These are phyloP conservation scores for Penicillium manginii DNA, from an alignment of 495 filamentous ascomycete genomes.

Conservation along the genomic window DNA sequence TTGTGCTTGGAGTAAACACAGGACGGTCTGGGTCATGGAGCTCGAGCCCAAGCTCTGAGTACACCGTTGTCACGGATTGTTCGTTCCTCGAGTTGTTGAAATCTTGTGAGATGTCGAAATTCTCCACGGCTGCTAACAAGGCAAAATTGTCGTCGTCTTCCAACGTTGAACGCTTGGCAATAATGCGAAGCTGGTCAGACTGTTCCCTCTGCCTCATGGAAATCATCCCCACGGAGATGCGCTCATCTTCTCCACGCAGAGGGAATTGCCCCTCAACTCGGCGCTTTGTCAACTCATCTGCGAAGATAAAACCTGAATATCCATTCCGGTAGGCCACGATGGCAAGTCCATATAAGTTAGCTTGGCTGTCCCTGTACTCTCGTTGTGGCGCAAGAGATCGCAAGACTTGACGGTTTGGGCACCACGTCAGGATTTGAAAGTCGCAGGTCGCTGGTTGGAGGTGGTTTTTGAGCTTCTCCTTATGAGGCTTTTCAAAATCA, in stretches of 20 bases:
- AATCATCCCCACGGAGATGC: conserved; percentile 11
- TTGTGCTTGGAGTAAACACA: conserved; percentile 3
- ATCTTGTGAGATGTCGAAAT: conserved; percentile 4
- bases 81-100: neutral
- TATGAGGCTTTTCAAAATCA: neutral
- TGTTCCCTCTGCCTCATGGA: neutral
- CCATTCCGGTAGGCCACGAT: conserved; percentile 10
- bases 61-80: neutral
- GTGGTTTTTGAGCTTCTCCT: neutral
- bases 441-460: neutral
- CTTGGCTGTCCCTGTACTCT: conserved; percentile 10
- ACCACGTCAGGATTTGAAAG: neutral
- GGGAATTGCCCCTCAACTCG: conserved; percentile 5
- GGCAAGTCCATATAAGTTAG: conserved; percentile 16
- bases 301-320: conserved; percentile 9
- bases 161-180: conserved; percentile 10
- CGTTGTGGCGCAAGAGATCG: neutral
- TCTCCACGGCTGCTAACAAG: neutral
- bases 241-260: conserved; percentile 1
- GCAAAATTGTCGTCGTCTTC: neutral
- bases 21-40: conserved; percentile 17
- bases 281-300: conserved; percentile 13
- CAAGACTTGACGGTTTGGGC: neutral
- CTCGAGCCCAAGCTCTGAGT: conserved; percentile 11
- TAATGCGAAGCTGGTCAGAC: neutral